These are phyloP conservation scores for Ustilago crameri DNA, from an alignment of 1,284 basidiomycete genomes.

Conservation along the genomic window DNA sequence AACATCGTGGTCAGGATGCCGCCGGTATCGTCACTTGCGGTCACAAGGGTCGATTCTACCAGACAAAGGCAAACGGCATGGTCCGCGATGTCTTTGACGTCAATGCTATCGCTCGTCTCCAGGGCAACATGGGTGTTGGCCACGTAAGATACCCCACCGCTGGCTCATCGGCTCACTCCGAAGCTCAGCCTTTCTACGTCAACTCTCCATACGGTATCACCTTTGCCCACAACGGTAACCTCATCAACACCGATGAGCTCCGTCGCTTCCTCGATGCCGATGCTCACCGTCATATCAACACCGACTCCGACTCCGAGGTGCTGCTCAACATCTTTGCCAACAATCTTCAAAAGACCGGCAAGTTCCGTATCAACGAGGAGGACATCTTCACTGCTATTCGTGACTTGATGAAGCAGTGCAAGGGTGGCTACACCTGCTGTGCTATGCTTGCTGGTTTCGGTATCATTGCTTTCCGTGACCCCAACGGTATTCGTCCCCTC, in stretches of 20 bases:
- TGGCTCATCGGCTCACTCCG: constrained; percentile 93
- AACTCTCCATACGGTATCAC: constrained; percentile 99
- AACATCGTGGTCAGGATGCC: constrained; percentile 85
- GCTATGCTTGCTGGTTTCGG: constrained; percentile 99
- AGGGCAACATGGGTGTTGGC: constrained; percentile 96
- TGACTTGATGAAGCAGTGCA: constrained; percentile 86
- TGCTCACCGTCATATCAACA: constrained; percentile 98
- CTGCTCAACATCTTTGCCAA: constrained; percentile 97
- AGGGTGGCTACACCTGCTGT: constrained; percentile 94
- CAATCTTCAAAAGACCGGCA: constrained; percentile 97
- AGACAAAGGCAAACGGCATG: constrained; percentile 99
- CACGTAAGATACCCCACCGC: constrained; percentile 91
- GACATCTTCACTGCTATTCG: constrained; percentile 96
- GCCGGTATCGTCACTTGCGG: constrained; percentile 98
- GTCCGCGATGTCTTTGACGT: constrained; percentile 96
- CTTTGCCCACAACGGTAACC: constrained; percentile 98
- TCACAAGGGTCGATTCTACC: constrained; percentile 91
- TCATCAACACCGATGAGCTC: constrained; percentile 89
- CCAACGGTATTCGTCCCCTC: constrained; percentile 95
- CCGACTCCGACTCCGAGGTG: constrained; percentile 96
- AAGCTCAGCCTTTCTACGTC: constrained; percentile 99
- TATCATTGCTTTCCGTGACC: constrained; percentile 97
- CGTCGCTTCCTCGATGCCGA: constrained; percentile 93
- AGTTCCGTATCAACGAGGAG: constrained; percentile 99
- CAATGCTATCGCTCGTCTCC: constrained; percentile 79